phyloP scores from a whole-genome alignment of 768 basidiomycete genomes.

The Russula earlei region DNA sequence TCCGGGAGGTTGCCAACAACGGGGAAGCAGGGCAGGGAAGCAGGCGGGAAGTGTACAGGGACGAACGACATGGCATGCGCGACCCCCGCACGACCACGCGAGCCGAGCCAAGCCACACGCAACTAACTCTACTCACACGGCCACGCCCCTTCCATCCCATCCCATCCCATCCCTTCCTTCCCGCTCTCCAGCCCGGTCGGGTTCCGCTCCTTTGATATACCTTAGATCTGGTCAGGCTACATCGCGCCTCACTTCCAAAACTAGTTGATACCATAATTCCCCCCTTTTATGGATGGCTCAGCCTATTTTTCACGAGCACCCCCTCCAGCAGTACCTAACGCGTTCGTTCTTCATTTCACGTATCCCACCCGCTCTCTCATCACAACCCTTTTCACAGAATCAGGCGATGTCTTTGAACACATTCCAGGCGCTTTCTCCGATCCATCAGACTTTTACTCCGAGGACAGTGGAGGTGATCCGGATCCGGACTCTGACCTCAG shows the following conservation, averaged over 20 bases:
- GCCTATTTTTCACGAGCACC: constrained; percentile 19
- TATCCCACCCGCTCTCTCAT: neutral
- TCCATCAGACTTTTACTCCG: neutral
- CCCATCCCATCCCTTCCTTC: too few species aligned
- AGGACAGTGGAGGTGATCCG: constrained; percentile 1
- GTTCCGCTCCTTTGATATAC: neutral
- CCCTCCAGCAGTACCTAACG: constrained; percentile 17
- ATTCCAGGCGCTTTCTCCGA: constrained; percentile 19
- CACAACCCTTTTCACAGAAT: constrained; percentile 7
- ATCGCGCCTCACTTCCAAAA: neutral
- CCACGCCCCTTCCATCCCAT: neutral
- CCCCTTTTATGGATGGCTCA: constrained; percentile 11
- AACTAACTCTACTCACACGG: too few species aligned
- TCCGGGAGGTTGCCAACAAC: too few species aligned
- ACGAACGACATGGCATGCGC: too few species aligned
- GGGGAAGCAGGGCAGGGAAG: too few species aligned
- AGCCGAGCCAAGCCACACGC: too few species aligned
- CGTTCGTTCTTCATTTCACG: constrained; percentile 12
- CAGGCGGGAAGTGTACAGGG: too few species aligned
- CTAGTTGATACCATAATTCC: neutral
- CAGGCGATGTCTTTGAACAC: constrained; percentile 17
- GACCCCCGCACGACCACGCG: too few species aligned
- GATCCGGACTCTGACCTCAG: constrained; percentile 10
- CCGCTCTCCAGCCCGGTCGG: neutral
- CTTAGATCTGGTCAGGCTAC: constrained; percentile 3